Percentiles rank a stretch among this genome's conserved stretches.
phyloP scores from a whole-genome alignment of 2,329 filamentous ascomycete species.

The Byssochlamys sp. region DNA sequence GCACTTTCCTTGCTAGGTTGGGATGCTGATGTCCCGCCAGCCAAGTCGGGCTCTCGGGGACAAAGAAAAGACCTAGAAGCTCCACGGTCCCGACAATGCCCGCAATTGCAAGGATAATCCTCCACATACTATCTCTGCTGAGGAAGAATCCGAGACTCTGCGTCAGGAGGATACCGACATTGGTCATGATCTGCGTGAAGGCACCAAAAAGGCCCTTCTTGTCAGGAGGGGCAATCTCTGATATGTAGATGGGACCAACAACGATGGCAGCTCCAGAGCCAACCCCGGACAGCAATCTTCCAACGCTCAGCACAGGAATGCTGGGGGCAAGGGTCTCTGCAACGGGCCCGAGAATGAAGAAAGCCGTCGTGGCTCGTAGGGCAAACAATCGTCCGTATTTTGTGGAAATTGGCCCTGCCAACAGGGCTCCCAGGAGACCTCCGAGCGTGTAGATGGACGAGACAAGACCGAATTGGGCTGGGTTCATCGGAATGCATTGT shows the following conservation, averaged over 20 bases:
- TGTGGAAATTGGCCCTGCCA: slow-evolving; percentile 69
- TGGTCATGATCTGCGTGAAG: slow-evolving; percentile 86
- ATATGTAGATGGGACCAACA: slow-evolving; percentile 88
- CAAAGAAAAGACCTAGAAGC: slow-evolving; percentile 58
- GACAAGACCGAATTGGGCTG: slow-evolving; percentile 71
- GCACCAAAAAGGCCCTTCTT: slow-evolving; percentile 68
- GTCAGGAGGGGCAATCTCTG: slow-evolving; percentile 70
- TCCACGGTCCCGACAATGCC: slow-evolving; percentile 60
- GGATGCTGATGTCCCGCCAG: slow-evolving; percentile 58
- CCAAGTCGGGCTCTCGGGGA: slow-evolving; percentile 84
- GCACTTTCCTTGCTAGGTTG: slow-evolving; percentile 52
- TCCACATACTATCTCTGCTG: slow-evolving; percentile 70
- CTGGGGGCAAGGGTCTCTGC: slow-evolving; percentile 63
- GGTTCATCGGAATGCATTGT: slow-evolving; percentile 80
- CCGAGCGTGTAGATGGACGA: slow-evolving; percentile 87
- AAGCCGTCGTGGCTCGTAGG: slow-evolving; percentile 66
- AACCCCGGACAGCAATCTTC: slow-evolving; percentile 69
- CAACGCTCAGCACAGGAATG: slow-evolving; percentile 59
- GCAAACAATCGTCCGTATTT: slow-evolving; percentile 63
- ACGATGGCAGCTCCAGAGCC: slow-evolving; percentile 85
- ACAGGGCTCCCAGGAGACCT: slow-evolving; percentile 72
- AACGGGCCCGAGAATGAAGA: slow-evolving; percentile 66
- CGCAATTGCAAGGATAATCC: slow-evolving; percentile 68
- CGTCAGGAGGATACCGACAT: slow-evolving; percentile 74
- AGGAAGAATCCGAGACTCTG: slow-evolving; percentile 82